Base-by-base conservation (phyloP, 495 filamentous ascomycete species). In the Xylaria nigripes region DNA sequence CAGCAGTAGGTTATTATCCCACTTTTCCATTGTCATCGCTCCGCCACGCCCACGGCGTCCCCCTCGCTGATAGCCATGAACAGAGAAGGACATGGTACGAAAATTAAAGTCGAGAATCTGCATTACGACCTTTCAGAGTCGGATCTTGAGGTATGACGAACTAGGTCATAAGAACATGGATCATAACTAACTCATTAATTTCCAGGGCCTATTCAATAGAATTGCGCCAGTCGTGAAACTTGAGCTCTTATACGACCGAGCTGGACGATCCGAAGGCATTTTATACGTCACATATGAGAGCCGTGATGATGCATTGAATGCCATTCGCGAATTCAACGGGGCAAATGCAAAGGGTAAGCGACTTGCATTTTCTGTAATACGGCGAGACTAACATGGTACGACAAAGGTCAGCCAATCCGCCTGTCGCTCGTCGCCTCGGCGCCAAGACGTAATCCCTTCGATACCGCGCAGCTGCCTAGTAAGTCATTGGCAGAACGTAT, bases 111-210 rank as follows among this genome's bases (percentile, higher is more conserved):
- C 45, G 89, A 95, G 56, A 96, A 96, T 66, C 71, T 96, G 45
- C 92, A 96, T 70, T 96, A 95, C 70, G 92, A 96, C 40, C 79
- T 96, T 51, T 89, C 86, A 22, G 86, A 92, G 68, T 82, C 81
- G 25, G 92, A 96, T 63, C 80, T 96, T 46, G 78, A 88, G 63
- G 92, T 92, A 80, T 46, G 73, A 15, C 40, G 6, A 25, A 16
- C 13, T 24, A 15, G 23, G 12, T 13, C 51, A 23, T 5, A 19
- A 8, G 22, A 12, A 25, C 6, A 23, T 24, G 18, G 15, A 29
- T 13, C 38, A 45, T 44, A 45, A 21, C n/a, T 25, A 23, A 25
- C 50, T 63, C 44, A 63, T 60, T 10, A 34, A 7, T 45, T 45
- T 38, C 9, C 62, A 95, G 92, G 87, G 82, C 29, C 81, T 96